phyloP scores from a whole-genome alignment of 257 asterid genomes.

The Oldenlandia corymbosa region DNA sequence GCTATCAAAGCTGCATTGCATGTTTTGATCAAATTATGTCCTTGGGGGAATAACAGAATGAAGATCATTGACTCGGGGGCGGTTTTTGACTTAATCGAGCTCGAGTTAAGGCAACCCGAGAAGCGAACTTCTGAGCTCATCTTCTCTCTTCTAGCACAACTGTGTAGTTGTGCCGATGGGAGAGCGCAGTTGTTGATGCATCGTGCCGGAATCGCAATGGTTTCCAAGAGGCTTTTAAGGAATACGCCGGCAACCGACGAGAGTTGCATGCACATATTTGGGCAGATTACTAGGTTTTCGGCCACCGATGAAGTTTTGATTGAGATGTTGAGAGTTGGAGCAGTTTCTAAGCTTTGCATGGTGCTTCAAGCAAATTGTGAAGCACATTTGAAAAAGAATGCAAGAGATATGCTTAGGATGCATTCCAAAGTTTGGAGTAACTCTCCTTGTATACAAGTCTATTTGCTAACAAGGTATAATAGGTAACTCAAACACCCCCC shows the following conservation, averaged over 20 bases:
- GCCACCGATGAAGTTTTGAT: constrained; percentile 54
- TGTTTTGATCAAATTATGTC: constrained; percentile 38
- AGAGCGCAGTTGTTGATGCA: constrained; percentile 65
- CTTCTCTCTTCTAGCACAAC: constrained; percentile 44
- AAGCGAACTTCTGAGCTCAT: constrained; percentile 46
- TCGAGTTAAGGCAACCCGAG: constrained; percentile 35
- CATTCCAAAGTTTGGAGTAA: constrained; percentile 64
- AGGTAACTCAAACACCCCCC: constrained; percentile 27
- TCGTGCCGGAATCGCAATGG: constrained; percentile 59
- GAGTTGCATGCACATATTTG: constrained; percentile 45
- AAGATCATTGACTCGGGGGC: constrained; percentile 52
- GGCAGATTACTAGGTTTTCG: constrained; percentile 43
- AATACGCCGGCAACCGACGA: constrained; percentile 61
- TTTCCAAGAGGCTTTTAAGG: constrained; percentile 57
- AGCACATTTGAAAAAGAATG: constrained; percentile 55
- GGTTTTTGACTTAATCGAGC: constrained; percentile 46
- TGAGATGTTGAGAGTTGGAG: constrained; percentile 88
- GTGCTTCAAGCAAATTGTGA: constrained; percentile 72
- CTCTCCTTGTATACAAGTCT: constrained; percentile 83
- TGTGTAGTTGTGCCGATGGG: constrained; percentile 79
- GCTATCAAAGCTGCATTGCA: constrained; percentile 38
- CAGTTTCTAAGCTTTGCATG: constrained; percentile 84
- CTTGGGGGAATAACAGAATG: constrained; percentile 43
- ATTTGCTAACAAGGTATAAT: constrained; percentile 52
- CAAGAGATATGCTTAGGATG: constrained; percentile 65